Evolutionary conservation across 257 asterid species (phyloP).

Genomic region (Petunia secreta): DNA sequence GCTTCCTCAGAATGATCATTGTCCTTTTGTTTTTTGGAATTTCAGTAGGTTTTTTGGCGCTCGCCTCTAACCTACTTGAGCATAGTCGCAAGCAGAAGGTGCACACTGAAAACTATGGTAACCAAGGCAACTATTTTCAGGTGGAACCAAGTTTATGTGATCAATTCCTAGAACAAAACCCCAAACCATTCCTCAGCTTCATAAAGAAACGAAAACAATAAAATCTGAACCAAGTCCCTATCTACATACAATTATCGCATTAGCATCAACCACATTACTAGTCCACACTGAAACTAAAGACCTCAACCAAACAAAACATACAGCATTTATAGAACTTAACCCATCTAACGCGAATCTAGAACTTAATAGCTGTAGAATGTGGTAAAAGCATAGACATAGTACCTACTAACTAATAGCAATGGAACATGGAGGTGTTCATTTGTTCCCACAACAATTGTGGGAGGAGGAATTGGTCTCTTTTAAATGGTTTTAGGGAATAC

Average conservation of each 20-base stretch:
- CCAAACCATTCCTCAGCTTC: neutral
- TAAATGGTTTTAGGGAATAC: too few relatives aligned
- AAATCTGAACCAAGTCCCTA: neutral
- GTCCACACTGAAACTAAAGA: slow-evolving; percentile 1
- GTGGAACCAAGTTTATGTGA: neutral
- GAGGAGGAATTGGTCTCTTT: too few relatives aligned
- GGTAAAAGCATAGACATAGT: too few relatives aligned
- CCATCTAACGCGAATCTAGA: too few relatives aligned
- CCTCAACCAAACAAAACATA: neutral
- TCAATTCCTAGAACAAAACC: neutral
- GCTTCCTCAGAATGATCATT: neutral
- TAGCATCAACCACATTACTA: neutral
- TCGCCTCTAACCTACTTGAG: neutral
- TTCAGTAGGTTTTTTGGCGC: neutral
- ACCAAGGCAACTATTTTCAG: neutral
- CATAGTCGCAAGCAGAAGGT: neutral
- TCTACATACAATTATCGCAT: neutral
- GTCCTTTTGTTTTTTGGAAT: neutral
- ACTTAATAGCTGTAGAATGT: too few relatives aligned
- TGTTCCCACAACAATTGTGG: too few relatives aligned
- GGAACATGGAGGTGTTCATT: too few relatives aligned
- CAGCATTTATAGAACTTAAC: neutral
- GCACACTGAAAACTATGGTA: neutral
- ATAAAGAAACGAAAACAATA: neutral
- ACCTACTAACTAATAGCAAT: too few relatives aligned